phyloP scores from a whole-genome alignment of 805 yeast species.

The Yamadazyma ubonensis region DNA sequence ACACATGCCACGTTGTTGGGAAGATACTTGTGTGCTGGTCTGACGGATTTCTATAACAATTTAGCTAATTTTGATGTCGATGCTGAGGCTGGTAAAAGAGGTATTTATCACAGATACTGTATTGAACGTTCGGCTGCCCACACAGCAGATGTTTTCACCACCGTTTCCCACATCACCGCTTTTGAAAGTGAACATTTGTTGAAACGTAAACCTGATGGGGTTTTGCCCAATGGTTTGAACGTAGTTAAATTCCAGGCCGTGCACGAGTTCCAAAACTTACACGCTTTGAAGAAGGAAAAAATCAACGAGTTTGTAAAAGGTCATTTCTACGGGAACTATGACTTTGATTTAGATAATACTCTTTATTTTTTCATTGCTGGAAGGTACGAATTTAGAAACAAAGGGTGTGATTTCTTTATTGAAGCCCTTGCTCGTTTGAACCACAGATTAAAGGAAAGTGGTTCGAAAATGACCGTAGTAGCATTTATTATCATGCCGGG shows the following conservation, averaged over 20 bases:
- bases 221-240: conserved; percentile 92
- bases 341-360: conserved; percentile 91
- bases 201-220: conserved; percentile 97
- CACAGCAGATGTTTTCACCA: conserved; percentile 93
- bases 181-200: conserved; percentile 89
- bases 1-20: conserved; percentile 97
- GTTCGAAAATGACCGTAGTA: conserved; percentile 88
- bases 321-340: conserved; percentile 95
- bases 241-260: conserved; percentile 96
- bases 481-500: conserved; percentile 99
- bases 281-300: conserved; percentile 86
- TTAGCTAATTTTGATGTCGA: conserved; percentile 89
- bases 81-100: conserved; percentile 96
- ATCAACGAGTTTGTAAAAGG: conserved; percentile 94
- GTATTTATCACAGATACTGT: conserved; percentile 95
- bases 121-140: conserved; percentile 96
- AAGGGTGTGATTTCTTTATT: conserved; percentile 93
- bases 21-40: conserved; percentile 93
- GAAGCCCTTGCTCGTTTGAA: conserved; percentile 91
- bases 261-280: conserved; percentile 96
- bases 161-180: conserved; percentile 97
- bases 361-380: conserved; percentile 96
- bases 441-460: conserved; percentile 75
- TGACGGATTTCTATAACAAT: conserved; percentile 93
- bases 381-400: conserved; percentile 92